phyloP scores from a whole-genome alignment of 495 filamentous ascomycete genomes.

The Lasiosphaeria miniovina region DNA sequence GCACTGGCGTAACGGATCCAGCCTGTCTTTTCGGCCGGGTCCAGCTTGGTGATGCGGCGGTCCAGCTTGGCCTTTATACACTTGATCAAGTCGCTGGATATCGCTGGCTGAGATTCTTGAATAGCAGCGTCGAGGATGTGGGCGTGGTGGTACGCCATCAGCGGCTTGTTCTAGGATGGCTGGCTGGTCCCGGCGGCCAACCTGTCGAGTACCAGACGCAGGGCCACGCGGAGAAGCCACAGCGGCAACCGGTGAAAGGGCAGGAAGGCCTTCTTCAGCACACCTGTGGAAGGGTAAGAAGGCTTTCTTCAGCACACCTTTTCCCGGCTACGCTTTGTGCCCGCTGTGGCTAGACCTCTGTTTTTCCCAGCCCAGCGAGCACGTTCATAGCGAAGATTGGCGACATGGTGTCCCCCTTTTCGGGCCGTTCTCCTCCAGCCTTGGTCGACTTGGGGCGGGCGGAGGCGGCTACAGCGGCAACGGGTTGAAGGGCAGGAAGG shows the following conservation, averaged over 20 bases:
- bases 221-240: conserved; percentile 56
- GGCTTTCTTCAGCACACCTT: too few species aligned
- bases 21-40: not conserved
- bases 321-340: conserved; percentile 57
- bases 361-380: conserved; percentile 46
- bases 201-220: conserved; percentile 41
- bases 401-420: conserved; percentile 53
- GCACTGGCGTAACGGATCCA: conserved; percentile 5
- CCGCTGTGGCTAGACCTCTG: conserved; percentile 20
- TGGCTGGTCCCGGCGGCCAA: not conserved
- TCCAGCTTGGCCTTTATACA: conserved; percentile 51
- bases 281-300: too few species aligned
- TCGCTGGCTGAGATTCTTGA: too few species aligned
- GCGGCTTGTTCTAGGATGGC: conserved; percentile 49
- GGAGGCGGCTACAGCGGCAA: conserved; percentile 28
- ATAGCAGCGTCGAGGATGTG: conserved; percentile 36
- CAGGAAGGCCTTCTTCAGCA: conserved; percentile 35
- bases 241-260: conserved; percentile 58
- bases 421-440: conserved; percentile 31
- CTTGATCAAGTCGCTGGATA: conserved; percentile 35
- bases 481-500: conserved; percentile 44
- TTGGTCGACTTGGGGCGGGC: conserved; percentile 43
- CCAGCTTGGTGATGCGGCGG: conserved; percentile 48
- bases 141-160: conserved; percentile 53
- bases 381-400: conserved; percentile 54